Conservation (phyloP, 139 green algal genomes). For the Mesotaenium endlicherianum region DNA sequence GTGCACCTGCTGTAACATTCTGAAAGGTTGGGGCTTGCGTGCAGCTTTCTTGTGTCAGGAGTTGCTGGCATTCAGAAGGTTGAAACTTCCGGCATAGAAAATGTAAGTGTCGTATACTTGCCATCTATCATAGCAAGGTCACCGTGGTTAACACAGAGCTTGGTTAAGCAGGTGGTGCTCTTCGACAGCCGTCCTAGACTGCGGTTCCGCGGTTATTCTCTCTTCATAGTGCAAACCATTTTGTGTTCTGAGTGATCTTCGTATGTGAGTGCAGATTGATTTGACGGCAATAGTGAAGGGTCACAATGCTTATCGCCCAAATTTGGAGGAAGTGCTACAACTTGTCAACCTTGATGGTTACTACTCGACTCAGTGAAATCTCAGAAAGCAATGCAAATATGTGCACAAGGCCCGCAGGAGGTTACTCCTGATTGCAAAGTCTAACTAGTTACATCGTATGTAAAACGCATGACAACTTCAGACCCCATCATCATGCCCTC, state of each 20-base stretch:
- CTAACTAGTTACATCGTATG: neutral
- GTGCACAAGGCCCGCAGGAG: too few relatives aligned
- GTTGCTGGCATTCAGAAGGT: constrained; percentile 9
- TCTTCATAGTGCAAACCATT: neutral
- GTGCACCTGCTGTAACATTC: neutral
- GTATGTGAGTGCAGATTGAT: neutral
- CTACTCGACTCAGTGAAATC: too few relatives aligned
- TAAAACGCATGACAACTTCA: neutral
- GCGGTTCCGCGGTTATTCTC: neutral
- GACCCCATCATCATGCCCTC: neutral
- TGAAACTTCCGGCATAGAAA: constrained; percentile 6
- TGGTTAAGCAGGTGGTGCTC: too few relatives aligned
- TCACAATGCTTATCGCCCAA: neutral
- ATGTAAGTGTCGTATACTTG: constrained; percentile 4
- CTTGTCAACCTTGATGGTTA: neutral
- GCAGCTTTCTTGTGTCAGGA: constrained; percentile 6
- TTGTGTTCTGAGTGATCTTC: neutral
- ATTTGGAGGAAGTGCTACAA: neutral
- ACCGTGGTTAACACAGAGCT: too few relatives aligned
- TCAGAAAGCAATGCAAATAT: too few relatives aligned
- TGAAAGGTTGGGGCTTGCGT: neutral
- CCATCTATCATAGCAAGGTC: too few relatives aligned
- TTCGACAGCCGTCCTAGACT: neutral
- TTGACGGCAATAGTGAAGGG: neutral
- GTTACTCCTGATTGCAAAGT: neutral